Evolutionary conservation across 768 basidiomycete species (phyloP).

Genomic region (Filobasidium wieringae): DNA sequence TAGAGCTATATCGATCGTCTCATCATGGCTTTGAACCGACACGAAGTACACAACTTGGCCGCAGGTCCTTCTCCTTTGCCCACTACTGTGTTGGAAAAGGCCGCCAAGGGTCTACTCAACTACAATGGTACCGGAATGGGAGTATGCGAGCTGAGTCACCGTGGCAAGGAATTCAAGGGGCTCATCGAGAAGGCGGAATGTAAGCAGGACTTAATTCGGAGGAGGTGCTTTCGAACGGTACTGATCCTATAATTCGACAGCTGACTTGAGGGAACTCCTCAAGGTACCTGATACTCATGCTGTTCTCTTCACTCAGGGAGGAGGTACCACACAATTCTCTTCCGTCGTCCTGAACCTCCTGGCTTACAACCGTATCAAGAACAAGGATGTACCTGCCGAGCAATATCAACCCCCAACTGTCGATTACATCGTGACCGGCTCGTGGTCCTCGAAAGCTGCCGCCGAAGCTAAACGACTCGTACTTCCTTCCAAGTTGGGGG

Average conservation of each 20-base stretch:
- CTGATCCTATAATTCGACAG: slow-evolving; percentile 35
- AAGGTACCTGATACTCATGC: slow-evolving; percentile 69
- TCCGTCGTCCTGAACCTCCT: slow-evolving; percentile 84
- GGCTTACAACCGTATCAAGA: slow-evolving; percentile 64
- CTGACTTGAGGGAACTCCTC: slow-evolving; percentile 62
- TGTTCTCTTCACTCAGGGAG: slow-evolving; percentile 88
- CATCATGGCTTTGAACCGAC: slow-evolving; percentile 3
- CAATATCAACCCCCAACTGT: slow-evolving; percentile 42
- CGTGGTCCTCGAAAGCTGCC: slow-evolving; percentile 77
- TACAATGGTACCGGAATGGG: slow-evolving; percentile 86
- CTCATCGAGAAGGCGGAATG: slow-evolving; percentile 47
- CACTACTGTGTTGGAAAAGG: slow-evolving; percentile 68
- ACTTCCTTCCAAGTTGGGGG: slow-evolving; percentile 30
- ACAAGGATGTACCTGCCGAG: slow-evolving; percentile 42
- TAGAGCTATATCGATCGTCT: no score
- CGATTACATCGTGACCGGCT: slow-evolving; percentile 87
- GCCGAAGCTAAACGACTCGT: slow-evolving; percentile 67
- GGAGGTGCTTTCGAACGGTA: neutral
- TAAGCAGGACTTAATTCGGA: slow-evolving; percentile 10
- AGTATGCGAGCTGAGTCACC: slow-evolving; percentile 89
- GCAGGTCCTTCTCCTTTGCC: slow-evolving; percentile 91
- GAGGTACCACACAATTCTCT: slow-evolving; percentile 83
- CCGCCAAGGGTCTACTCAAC: slow-evolving; percentile 74
- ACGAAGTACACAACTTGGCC: slow-evolving; percentile 70
- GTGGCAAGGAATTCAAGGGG: slow-evolving; percentile 72